Evolutionary conservation across 2,329 filamentous ascomycete species (phyloP).

Genomic region (Diaporthe destruens): DNA sequence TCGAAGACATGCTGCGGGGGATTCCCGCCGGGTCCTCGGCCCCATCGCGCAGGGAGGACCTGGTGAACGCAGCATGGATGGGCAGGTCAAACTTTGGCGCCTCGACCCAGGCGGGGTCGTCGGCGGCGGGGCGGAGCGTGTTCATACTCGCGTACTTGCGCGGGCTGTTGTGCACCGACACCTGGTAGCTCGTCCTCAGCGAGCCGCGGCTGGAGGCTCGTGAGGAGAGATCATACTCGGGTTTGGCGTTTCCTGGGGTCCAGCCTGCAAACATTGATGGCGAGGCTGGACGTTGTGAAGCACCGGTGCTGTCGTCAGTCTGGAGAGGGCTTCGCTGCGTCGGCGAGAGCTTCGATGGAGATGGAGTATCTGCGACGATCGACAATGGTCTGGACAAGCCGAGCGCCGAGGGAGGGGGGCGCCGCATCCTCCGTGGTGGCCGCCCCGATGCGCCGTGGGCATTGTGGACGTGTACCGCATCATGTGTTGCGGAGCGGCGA

Average conservation of each 20-base stretch:
- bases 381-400: constrained; percentile 65
- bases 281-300: constrained; percentile 43
- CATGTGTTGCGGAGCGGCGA: constrained; percentile 41
- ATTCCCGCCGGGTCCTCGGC: constrained; percentile 29
- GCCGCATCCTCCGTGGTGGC: constrained; percentile 45
- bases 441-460: constrained; percentile 40
- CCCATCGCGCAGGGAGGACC: not conserved
- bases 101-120: constrained; percentile 36
- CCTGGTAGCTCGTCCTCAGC: constrained; percentile 33
- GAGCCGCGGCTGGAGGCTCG: constrained; percentile 32
- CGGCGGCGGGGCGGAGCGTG: constrained; percentile 47
- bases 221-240: constrained; percentile 32
- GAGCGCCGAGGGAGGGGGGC: constrained; percentile 60
- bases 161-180: constrained; percentile 44
- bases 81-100: constrained; percentile 20
- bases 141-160: constrained; percentile 51
- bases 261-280: constrained; percentile 45
- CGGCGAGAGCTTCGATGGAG: constrained; percentile 51
- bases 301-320: constrained; percentile 26
- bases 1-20: constrained; percentile 50
- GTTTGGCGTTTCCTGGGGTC: constrained; percentile 16
- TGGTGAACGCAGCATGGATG: not conserved
- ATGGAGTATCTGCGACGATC: constrained; percentile 66
- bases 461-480: constrained; percentile 22
- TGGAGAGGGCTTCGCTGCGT: constrained; percentile 28